Conservation (phyloP, 2,329 filamentous ascomycete species). For the Talaromyces sp. region DNA sequence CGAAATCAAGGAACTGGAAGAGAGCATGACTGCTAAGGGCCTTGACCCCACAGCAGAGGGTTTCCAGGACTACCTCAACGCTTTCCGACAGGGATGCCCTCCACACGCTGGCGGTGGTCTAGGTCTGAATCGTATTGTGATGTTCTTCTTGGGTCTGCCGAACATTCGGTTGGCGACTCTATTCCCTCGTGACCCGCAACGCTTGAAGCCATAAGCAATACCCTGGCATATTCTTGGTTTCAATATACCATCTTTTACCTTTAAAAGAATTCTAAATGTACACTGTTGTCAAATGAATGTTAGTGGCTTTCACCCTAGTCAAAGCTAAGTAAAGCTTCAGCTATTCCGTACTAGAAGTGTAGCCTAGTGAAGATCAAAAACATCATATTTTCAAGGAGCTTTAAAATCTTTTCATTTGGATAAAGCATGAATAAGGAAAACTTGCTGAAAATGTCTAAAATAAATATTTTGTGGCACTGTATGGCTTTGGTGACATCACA, state of each 20-base stretch:
- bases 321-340: not conserved
- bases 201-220: conserved; percentile 38
- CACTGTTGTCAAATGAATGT: not conserved
- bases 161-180: conserved; percentile 58
- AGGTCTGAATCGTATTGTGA: conserved; percentile 62
- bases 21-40: conserved; percentile 55
- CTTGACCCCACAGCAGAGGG: conserved; percentile 56
- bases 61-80: conserved; percentile 59
- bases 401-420: not conserved
- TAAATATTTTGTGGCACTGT: not conserved
- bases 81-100: conserved; percentile 60
- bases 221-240: not conserved
- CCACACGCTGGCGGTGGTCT: conserved; percentile 62
- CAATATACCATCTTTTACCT: not conserved
- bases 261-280: not conserved
- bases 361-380: not conserved
- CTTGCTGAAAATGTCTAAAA: not conserved
- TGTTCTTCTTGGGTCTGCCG: conserved; percentile 61
- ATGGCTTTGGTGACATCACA: not conserved
- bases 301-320: not conserved
- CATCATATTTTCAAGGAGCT: not conserved
- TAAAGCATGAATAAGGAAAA: not conserved
- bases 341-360: not conserved
- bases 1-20: conserved; percentile 53
- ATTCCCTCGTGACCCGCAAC: conserved; percentile 60